Percentiles rank a stretch among this genome's conserved stretches.
phyloP scores from a whole-genome alignment of 768 basidiomycete genomes.

The Russula sp. region DNA sequence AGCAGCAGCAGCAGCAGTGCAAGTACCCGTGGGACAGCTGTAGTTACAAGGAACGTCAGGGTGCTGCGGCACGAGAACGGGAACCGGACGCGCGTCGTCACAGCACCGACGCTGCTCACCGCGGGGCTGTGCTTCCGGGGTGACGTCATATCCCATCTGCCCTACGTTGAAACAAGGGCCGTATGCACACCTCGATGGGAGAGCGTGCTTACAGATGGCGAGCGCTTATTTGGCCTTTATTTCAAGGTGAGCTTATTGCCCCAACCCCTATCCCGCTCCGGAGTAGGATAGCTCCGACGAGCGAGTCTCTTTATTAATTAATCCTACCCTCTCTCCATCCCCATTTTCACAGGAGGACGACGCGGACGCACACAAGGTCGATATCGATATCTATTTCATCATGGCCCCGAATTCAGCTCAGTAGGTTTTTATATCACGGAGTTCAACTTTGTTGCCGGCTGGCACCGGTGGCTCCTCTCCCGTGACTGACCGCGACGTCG shows the following conservation, averaged over 20 bases:
- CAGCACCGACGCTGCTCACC: constrained; percentile 14
- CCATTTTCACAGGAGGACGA: constrained; percentile 8
- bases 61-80: constrained; percentile 15
- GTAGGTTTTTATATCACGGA: not conserved
- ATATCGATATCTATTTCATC: constrained; percentile 14
- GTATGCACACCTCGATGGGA: constrained; percentile 18
- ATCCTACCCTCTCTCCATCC: too few species aligned
- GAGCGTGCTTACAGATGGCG: constrained; percentile 17
- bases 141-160: constrained; percentile 12
- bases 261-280: not conserved
- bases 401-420: constrained; percentile 4
- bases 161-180: constrained; percentile 16
- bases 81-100: constrained; percentile 16
- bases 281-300: not conserved
- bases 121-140: constrained; percentile 21
- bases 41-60: not conserved
- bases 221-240: constrained; percentile 14
- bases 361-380: constrained; percentile 9
- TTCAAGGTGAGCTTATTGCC: constrained; percentile 9
- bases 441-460: too few species aligned
- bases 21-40: not conserved
- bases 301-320: not conserved
- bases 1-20: too few species aligned
- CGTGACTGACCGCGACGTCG: too few species aligned
- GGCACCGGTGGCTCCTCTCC: not conserved